Evolutionary conservation across 2,329 filamentous ascomycete genomes (phyloP), one percentile per base, ranked within the genome.

Genomic region (Phialophora expanda): DNA sequence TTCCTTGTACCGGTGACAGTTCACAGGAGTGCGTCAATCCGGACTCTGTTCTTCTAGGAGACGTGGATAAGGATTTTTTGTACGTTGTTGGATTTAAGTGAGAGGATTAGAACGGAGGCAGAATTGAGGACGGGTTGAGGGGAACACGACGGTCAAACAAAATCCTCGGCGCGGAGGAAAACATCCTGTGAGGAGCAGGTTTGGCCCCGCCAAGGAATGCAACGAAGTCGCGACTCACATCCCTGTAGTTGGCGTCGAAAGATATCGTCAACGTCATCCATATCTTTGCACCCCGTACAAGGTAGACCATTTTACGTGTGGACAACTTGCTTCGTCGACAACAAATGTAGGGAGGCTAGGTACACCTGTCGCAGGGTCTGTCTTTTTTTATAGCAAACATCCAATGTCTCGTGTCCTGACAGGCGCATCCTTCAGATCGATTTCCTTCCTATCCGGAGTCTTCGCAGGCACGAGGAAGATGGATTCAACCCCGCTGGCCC

Each of bases 391-490:
- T 28, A 51, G 48, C 48, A 51, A 51, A 20, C 4, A 51, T 6
- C 20, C 20, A 66, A 73, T 73, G 72, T 57, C 67, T 30, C 63
- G 51, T 41, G 22, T 65, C 44, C 30, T 56, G 30, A 41, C 54
- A 22, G 44, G 57, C 62, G 57, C 46, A 4, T 38, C 44, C n/a
- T 14, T 69, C 8, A 64, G 68, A 22, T 70, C 67, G 26, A 55
- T 69, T 6, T 71, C 68, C 5, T 50, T 70, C 34, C 56, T 71
- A 8, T 67, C 66, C 7, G 62, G 64, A 17, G 28, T 64, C 8
- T 64, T 71, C 9, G 56, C 67, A 28, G 26, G 61, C 61, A 64
- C 56, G 46, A 61, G 46, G 46, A 64, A 34, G 24, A 69, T 68
- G 62, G 50, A 69, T 24, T 54, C 61, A 17, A 30, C 1, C 5